Base-by-base conservation (phyloP, 768 basidiomycete genomes). In the Calocybe indica region DNA sequence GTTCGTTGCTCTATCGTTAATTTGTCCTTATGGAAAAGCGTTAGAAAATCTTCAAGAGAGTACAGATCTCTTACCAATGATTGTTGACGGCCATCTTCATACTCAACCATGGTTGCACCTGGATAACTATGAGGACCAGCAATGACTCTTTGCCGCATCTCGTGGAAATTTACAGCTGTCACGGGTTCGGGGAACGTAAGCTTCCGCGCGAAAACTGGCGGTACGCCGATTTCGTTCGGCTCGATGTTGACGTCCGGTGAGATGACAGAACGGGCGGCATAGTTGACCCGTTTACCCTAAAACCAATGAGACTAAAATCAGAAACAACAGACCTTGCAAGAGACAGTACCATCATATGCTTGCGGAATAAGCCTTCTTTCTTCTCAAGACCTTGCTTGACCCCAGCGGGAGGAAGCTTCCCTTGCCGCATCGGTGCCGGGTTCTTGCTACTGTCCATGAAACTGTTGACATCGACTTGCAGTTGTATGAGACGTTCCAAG, bases 201-300 rank as follows among this genome's bases (percentile, higher is more conserved):
- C 62, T 96, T 97, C 58, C 85, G 80, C 1, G 96, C 96, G 62
- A 99, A 99, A 43, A 98, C 88, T 30, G 96, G 96, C 5, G 96
- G 96, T 28, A 99, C 82, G 36, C 96, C 96, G 47, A 99, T 99
- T 66, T 99, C 96, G 63, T 91, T 94, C 30, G 96, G 91, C 66
- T 99, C 96, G 55, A 99, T 98, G 66, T 98, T 98, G 58, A 97
- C 89, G 61, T 99, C 96, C 8, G 96, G 96, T 12, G 96, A 99
- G 55, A 99, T 99, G 61, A 99, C 96, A n/a, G 96, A 99, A 53
- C 96, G 93, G 14, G 96, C 96, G 37, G 96, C 94, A 63, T 95
- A 96, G 66, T 99, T 98, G 52, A 99, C 96, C 60, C 96, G 93
- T 74, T 99, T 99, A 7, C 96, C 96, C 94, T 97, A 43, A 13